These are phyloP conservation scores for Quercus berberidifolia DNA, from an alignment of 306 rosid species.

Conservation along the genomic window DNA sequence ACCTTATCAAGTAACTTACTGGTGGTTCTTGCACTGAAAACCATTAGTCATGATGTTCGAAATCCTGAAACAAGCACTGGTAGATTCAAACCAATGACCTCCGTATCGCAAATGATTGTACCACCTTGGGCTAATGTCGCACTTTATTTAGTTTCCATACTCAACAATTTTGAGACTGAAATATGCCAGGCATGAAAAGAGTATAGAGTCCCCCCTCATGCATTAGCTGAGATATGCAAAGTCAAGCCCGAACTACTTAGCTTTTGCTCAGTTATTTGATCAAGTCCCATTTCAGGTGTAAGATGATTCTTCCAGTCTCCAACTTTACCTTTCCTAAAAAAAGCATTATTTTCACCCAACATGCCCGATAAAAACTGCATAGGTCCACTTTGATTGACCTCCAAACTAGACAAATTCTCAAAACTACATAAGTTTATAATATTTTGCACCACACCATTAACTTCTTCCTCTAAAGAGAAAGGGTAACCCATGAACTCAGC, in stretches of 20 bases:
- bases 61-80: no score
- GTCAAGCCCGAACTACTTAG: neutral
- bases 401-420: slow-evolving; percentile 14
- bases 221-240: no score
- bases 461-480: slow-evolving; percentile 17
- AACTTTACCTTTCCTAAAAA: slow-evolving; percentile 12
- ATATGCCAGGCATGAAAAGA: neutral
- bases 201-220: no score
- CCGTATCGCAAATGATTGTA: no score
- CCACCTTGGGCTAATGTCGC: no score
- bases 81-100: no score
- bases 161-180: no score
- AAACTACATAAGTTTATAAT: slow-evolving; percentile 3
- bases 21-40: no score
- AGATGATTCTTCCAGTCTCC: slow-evolving; percentile 22
- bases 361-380: no score
- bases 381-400: slow-evolving; percentile 17
- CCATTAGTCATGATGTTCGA: no score
- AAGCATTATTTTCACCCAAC: neutral
- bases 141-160: no score
- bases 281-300: neutral
- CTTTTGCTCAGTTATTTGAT: slow-evolving; percentile 8
- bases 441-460: neutral
- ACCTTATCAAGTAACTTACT: no score
- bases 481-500: slow-evolving; percentile 17